Percentiles rank a stretch among this genome's conserved stretches.
phyloP scores from a whole-genome alignment of 73 alveolate genomes.

The Paraurostyla sp. region DNA sequence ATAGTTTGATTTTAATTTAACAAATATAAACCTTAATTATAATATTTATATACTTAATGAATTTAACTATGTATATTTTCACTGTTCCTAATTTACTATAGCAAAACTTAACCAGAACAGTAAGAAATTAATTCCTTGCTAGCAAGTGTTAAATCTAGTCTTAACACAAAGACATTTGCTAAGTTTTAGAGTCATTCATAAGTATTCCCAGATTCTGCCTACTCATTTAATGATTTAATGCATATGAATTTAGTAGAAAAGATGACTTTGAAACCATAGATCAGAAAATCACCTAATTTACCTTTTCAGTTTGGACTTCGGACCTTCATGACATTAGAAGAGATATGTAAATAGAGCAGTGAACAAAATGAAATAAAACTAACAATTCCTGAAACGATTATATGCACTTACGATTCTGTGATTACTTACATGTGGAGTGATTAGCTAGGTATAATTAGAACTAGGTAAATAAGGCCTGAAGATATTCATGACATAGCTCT shows the following conservation, averaged over 20 bases:
- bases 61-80: too few species aligned
- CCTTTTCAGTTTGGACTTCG: not conserved
- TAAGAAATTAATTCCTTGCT: too few species aligned
- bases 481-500: not conserved
- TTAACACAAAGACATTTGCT: too few species aligned
- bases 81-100: too few species aligned
- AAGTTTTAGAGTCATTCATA: too few species aligned
- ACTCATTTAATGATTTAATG: too few species aligned
- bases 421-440: slow-evolving; percentile 8
- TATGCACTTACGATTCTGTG: slow-evolving; percentile 9
- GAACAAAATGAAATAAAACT: not conserved
- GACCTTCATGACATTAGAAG: not conserved
- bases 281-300: not conserved
- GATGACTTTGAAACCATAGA: not conserved
- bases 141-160: too few species aligned
- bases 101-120: too few species aligned
- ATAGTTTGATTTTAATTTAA: too few species aligned
- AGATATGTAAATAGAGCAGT: not conserved
- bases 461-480: not conserved
- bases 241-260: not conserved
- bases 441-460: not conserved
- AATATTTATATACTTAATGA: too few species aligned
- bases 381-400: slow-evolving; percentile 7
- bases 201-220: too few species aligned
- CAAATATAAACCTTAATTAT: too few species aligned